Percentiles rank a stretch among this genome's conserved stretches.
phyloP scores from a whole-genome alignment of 345 rosid genomes.

The Citrus inodora region DNA sequence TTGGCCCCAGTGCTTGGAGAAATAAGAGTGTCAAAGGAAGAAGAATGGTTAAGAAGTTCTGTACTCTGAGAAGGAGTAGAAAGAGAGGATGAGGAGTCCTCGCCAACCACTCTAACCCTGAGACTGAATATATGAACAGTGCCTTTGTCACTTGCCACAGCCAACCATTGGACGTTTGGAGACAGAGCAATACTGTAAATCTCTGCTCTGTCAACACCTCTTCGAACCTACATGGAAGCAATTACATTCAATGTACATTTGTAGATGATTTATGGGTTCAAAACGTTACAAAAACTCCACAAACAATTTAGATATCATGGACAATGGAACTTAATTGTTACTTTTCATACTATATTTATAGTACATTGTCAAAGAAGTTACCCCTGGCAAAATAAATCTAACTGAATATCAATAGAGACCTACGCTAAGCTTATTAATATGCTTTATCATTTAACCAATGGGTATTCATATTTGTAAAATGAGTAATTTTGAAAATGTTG shows the following conservation, averaged over 20 bases:
- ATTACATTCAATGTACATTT: slow-evolving; percentile 8
- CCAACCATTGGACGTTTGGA: slow-evolving; percentile 78
- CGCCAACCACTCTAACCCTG: slow-evolving; percentile 69
- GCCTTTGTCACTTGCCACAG: slow-evolving; percentile 86
- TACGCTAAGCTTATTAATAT: not conserved
- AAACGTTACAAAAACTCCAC: not conserved
- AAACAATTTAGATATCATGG: not conserved
- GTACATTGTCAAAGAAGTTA: not conserved
- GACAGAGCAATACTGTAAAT: slow-evolving; percentile 79
- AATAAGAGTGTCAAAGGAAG: slow-evolving; percentile 59
- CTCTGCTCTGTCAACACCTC: slow-evolving; percentile 91
- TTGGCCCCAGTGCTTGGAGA: slow-evolving; percentile 69
- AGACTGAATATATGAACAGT: slow-evolving; percentile 88
- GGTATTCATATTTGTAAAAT: not conserved
- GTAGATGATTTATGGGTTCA: not conserved
- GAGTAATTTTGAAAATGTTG: not conserved
- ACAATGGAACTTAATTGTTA: not conserved
- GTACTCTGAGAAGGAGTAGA: slow-evolving; percentile 32
- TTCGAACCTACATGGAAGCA: slow-evolving; percentile 57
- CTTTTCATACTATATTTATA: not conserved
- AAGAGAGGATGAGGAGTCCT: slow-evolving; percentile 57
- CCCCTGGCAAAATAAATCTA: not conserved
- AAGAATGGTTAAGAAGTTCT: slow-evolving; percentile 41
- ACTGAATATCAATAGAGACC: not conserved
- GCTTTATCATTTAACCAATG: not conserved